Base-by-base conservation (phyloP, 2,329 filamentous ascomycete genomes). In the Hirsutella minnesotensis region DNA sequence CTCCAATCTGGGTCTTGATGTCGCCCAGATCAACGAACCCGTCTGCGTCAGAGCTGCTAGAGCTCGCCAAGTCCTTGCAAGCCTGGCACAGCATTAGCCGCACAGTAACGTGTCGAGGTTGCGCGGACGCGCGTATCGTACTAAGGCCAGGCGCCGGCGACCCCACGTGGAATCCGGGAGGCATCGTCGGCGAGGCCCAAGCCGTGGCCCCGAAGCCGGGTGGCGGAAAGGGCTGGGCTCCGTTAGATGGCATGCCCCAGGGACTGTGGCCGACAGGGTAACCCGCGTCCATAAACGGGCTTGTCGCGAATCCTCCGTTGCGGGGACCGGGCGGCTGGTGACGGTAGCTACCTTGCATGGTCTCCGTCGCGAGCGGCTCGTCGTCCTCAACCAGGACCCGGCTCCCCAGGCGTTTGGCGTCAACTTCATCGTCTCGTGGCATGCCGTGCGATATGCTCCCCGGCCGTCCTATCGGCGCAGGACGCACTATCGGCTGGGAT, bases 401-500 rank as follows among this genome's bases (percentile, higher is more conserved):
- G 61, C 90, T 96, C 12, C 92, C 92, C 21, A 98, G 72, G 53
- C 92, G 88, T 47, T 82, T 77, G 48, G 80, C 83, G 43, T 86
- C 77, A 43, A 90, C 86, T 18, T 87, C 67, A 44, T 68, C 64
- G 21, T 72, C 69, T 39, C 53, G 54, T 40, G 66, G 65, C 37
- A 70, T 70, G 13, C 73, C 73, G 38, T 75, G 70, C 15, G 71
- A 72, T 20, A 77, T 77, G 58, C 88, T 95, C 15, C 81, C 81
- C 1, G 92, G 90, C 29, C 88, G 77, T 48, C 90, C 86, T 49
- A 96, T 95, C 1, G 90, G 90, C 20, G 85, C 78, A 21, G 89
- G 90, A 42, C 88, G 77, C 38, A 82, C 75, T 47, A 94, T 90
- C 1, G 86, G 85, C 48, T 87, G 81, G 29, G 81, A 71, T 42